Percentiles rank a stretch among this genome's conserved stretches.
phyloP scores from a whole-genome alignment of 2,329 filamentous ascomycete species.

The Neofusicoccum parvum region DNA sequence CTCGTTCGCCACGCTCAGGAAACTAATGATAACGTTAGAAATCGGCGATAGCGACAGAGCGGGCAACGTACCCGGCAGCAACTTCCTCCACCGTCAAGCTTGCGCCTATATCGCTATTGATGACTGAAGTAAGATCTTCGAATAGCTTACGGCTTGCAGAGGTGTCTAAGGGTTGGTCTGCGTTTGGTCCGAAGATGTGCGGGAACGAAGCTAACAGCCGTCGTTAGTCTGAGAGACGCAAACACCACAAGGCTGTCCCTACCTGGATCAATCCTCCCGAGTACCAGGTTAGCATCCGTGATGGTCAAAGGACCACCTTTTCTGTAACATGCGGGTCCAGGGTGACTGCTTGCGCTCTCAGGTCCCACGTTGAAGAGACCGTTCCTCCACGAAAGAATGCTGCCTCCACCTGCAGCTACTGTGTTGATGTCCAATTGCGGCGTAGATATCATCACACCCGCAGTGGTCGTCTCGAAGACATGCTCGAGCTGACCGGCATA shows the following conservation, averaged over 20 bases:
- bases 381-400: slow-evolving; percentile 82
- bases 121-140: slow-evolving; percentile 28
- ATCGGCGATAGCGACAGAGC: too few species aligned
- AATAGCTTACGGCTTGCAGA: slow-evolving; percentile 46
- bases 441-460: slow-evolving; percentile 32
- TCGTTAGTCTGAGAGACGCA: too few species aligned
- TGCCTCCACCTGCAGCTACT: slow-evolving; percentile 64
- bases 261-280: slow-evolving; percentile 37
- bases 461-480: slow-evolving; percentile 35
- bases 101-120: slow-evolving; percentile 33
- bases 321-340: slow-evolving; percentile 37
- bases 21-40: slow-evolving; percentile 20
- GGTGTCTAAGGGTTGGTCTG: slow-evolving; percentile 39
- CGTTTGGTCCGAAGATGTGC: too few species aligned
- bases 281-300: slow-evolving; percentile 37
- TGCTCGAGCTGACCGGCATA: slow-evolving; percentile 36
- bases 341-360: slow-evolving; percentile 46
- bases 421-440: slow-evolving; percentile 38
- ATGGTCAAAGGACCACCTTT: slow-evolving; percentile 39
- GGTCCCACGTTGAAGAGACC: slow-evolving; percentile 89
- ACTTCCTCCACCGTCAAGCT: slow-evolving; percentile 32
- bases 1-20: slow-evolving; percentile 32
- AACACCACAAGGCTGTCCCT: slow-evolving; percentile 25
- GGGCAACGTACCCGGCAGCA: slow-evolving; percentile 7
- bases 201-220: too few species aligned